These are phyloP conservation scores for Mallotus nudiflorus DNA, from an alignment of 345 rosid genomes.

Conservation along the genomic window DNA sequence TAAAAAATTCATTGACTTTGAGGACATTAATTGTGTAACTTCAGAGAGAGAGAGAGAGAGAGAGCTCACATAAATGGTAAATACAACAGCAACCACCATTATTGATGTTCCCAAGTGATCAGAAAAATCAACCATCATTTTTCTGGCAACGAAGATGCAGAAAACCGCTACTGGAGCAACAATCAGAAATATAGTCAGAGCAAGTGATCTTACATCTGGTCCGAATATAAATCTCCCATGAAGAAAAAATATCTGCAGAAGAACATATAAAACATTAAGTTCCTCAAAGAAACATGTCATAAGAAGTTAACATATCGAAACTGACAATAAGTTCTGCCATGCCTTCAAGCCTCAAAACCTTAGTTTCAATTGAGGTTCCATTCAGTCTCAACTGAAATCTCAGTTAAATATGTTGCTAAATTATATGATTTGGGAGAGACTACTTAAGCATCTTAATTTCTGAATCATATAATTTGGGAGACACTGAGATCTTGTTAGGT, in stretches of 20 bases:
- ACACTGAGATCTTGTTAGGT: too few species aligned
- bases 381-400: too few species aligned
- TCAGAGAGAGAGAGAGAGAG: conserved; percentile 17
- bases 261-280: conserved; percentile 10
- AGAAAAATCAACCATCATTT: conserved; percentile 67
- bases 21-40: neutral
- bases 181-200: conserved; percentile 59
- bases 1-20: neutral
- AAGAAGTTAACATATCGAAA: neutral
- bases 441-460: neutral
- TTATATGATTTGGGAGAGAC: neutral
- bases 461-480: too few species aligned
- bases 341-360: neutral
- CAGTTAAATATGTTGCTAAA: neutral
- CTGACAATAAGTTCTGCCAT: neutral
- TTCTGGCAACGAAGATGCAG: conserved; percentile 72
- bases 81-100: conserved; percentile 46
- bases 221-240: conserved; percentile 90
- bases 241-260: conserved; percentile 63
- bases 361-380: neutral
- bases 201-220: conserved; percentile 80
- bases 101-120: conserved; percentile 61
- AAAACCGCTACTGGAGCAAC: conserved; percentile 71
- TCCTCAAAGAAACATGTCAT: neutral
- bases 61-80: conserved; percentile 60